Evolutionary conservation across 75 land plant species (phyloP).

Genomic region (Sequoia sempervirens): DNA sequence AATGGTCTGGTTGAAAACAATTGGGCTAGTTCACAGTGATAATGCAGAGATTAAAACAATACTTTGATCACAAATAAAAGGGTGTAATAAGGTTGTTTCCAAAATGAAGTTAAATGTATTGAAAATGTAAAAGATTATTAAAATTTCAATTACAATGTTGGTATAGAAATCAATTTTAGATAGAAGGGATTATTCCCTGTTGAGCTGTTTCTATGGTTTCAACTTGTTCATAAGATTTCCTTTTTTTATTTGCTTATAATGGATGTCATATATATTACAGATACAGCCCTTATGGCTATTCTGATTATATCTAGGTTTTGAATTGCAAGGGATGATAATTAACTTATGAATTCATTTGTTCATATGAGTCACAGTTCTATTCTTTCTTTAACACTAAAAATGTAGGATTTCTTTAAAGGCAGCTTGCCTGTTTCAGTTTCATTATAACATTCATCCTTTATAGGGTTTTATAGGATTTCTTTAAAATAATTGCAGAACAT

Average conservation of each 20-base stretch:
- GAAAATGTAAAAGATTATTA: neutral
- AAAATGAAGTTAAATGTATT: neutral
- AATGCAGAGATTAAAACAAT: no score
- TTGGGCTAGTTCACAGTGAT: no score
- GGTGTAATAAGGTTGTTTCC: no score
- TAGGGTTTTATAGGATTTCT: no score
- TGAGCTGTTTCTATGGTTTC: conserved; percentile 1
- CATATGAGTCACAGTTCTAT: neutral
- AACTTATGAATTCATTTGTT: neutral
- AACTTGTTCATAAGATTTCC: neutral
- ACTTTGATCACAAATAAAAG: no score
- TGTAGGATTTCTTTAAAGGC: neutral
- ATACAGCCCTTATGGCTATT: neutral
- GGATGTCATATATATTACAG: neutral
- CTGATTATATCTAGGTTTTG: neutral
- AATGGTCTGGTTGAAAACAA: no score
- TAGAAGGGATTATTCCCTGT: neutral
- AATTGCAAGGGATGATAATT: conserved; percentile 1
- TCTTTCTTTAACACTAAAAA: neutral
- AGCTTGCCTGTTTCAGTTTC: neutral
- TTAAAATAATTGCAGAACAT: neutral
- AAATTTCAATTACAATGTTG: neutral
- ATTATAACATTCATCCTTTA: neutral
- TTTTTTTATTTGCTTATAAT: neutral
- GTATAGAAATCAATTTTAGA: neutral